phyloP scores from a whole-genome alignment of 2,329 filamentous ascomycete genomes.

The Phaeophleospora eucalypticola region DNA sequence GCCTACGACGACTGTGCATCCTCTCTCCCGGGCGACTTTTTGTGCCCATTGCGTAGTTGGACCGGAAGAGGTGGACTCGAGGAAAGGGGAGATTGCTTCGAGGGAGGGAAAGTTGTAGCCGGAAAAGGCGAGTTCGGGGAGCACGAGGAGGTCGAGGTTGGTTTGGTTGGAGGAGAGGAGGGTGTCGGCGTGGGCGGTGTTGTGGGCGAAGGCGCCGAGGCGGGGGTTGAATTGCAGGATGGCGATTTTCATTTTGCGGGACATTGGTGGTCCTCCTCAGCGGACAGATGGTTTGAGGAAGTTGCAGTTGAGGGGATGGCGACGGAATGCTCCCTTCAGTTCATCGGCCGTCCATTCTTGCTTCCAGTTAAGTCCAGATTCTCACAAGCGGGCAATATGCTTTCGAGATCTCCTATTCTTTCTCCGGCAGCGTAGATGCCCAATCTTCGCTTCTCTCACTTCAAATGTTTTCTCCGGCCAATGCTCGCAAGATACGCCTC shows the following conservation, averaged over 20 bases:
- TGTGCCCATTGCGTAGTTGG: constrained; percentile 69
- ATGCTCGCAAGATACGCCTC: too few species aligned
- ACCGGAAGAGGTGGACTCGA: constrained; percentile 64
- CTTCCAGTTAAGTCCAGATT: too few species aligned
- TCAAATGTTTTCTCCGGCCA: too few species aligned
- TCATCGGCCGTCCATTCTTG: too few species aligned
- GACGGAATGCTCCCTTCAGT: too few species aligned
- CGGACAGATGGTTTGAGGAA: not conserved
- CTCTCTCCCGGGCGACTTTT: constrained; percentile 59
- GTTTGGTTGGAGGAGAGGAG: constrained; percentile 53
- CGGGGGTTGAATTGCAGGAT: constrained; percentile 70
- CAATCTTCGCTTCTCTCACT: too few species aligned
- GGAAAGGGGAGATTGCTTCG: constrained; percentile 61
- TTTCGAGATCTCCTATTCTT: too few species aligned
- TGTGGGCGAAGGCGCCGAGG: constrained; percentile 66
- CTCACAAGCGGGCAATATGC: too few species aligned
- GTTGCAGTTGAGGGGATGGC: too few species aligned
- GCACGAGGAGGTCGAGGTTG: constrained; percentile 64
- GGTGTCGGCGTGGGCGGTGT: constrained; percentile 63
- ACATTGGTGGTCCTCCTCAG: too few species aligned
- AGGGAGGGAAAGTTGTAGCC: constrained; percentile 76
- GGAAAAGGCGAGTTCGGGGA: constrained; percentile 73
- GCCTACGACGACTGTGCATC: constrained; percentile 65
- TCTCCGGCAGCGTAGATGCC: too few species aligned
- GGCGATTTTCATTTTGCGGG: constrained; percentile 56